Conservation (phyloP, 1,139 yeast species). For the Yamadazyma dushanensis region DNA sequence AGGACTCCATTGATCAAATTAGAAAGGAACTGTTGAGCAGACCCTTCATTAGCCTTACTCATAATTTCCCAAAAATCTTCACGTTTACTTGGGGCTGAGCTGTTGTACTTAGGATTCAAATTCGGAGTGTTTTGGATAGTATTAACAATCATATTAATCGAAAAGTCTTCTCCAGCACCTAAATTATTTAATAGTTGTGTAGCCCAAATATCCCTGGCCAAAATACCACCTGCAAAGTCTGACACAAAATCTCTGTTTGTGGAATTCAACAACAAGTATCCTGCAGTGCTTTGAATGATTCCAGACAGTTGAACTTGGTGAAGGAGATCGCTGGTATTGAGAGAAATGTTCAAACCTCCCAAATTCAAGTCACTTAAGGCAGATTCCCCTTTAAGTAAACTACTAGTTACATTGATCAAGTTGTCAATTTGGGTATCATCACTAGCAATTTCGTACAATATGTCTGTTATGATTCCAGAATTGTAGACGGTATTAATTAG, state of each 20-base stretch:
- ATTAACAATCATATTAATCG: slow-evolving; percentile 30
- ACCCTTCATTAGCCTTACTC: slow-evolving; percentile 26
- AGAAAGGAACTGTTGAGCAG: slow-evolving; percentile 33
- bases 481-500: slow-evolving; percentile 24
- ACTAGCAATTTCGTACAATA: slow-evolving; percentile 31
- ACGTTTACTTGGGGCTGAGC: slow-evolving; percentile 13
- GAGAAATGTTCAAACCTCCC: slow-evolving; percentile 19
- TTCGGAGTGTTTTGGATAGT: slow-evolving; percentile 26
- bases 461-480: slow-evolving; percentile 31
- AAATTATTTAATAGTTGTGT: slow-evolving; percentile 30
- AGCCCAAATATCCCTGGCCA: slow-evolving; percentile 28
- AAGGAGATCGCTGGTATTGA: slow-evolving; percentile 24
- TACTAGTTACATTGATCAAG: slow-evolving; percentile 21
- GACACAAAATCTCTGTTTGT: slow-evolving; percentile 29
- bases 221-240: slow-evolving; percentile 23
- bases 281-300: slow-evolving; percentile 24
- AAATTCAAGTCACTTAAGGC: slow-evolving; percentile 13
- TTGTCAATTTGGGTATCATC: slow-evolving; percentile 21
- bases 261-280: slow-evolving; percentile 29
- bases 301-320: slow-evolving; percentile 25
- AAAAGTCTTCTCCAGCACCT: slow-evolving; percentile 31
- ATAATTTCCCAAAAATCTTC: slow-evolving; percentile 3
- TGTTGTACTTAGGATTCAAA: slow-evolving; percentile 21
- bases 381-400: slow-evolving; percentile 14
- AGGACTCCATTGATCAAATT: slow-evolving; percentile 32